phyloP scores from a whole-genome alignment of 371 early-diverging fungal species.

The Neoconidiobolus thromboides region DNA sequence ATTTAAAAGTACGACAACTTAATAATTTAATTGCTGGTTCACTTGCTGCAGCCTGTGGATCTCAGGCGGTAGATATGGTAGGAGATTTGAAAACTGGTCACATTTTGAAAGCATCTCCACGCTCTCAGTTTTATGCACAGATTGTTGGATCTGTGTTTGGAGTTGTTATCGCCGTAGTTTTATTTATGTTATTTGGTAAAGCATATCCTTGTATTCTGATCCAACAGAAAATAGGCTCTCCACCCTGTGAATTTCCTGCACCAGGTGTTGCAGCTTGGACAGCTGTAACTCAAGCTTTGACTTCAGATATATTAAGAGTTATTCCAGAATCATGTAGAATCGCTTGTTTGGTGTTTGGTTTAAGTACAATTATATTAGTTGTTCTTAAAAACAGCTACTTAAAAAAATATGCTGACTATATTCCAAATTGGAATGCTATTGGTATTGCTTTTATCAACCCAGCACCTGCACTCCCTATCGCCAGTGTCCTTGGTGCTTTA shows the following conservation, averaged over 20 bases:
- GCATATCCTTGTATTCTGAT: constrained; percentile 3
- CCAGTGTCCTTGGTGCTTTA: background rate
- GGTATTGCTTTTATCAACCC: background rate
- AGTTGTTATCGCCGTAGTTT: constrained; percentile 26
- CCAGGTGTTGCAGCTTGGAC: background rate
- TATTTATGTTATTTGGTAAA: constrained; percentile 16
- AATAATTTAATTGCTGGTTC: constrained; percentile 38
- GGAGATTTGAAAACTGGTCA: constrained; percentile 46
- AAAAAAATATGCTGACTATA: background rate
- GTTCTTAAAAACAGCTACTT: constrained; percentile 27
- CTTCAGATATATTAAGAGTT: background rate
- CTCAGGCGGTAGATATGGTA: constrained; percentile 43
- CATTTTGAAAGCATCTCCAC: constrained; percentile 31
- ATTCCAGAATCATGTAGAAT: background rate
- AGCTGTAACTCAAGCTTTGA: background rate
- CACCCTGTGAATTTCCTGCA: background rate
- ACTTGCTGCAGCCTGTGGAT: constrained; percentile 30
- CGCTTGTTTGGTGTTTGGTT: constrained; percentile 9
- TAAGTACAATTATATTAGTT: background rate
- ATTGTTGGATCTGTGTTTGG: constrained; percentile 35
- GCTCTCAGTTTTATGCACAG: constrained; percentile 40
- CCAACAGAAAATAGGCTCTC: background rate
- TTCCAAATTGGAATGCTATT: background rate
- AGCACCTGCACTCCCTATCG: background rate
- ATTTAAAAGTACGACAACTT: constrained; percentile 16